Conservation (phyloP, 192 early-diverging fungal species). For the Dimargaris xerosporica region DNA sequence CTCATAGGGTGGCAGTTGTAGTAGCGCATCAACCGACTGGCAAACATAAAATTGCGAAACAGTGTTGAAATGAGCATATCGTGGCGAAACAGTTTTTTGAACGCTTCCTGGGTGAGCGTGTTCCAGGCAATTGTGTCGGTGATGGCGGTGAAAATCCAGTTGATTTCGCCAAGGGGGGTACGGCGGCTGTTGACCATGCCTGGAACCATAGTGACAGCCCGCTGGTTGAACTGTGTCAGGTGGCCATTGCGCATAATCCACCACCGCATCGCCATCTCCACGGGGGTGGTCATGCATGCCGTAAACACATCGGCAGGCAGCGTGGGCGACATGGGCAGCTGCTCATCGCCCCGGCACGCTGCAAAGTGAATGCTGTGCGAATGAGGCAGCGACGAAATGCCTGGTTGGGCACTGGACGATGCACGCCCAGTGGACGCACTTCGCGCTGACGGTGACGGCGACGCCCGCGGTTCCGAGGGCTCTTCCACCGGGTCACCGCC, state of each 20-base stretch:
- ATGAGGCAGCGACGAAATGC: conserved; percentile 22
- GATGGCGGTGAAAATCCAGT: conserved; percentile 98
- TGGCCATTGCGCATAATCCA: conserved; percentile 78
- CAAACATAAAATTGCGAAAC: conserved; percentile 91
- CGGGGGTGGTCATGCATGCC: conserved; percentile 87
- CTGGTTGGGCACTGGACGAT: conserved; percentile 20
- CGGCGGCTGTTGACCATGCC: conserved; percentile 79
- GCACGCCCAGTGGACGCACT: not conserved
- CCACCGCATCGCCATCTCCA: conserved; percentile 84
- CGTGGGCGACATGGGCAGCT: conserved; percentile 82
- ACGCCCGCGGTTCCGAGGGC: not conserved
- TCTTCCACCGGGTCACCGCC: not conserved
- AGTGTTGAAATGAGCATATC: conserved; percentile 88
- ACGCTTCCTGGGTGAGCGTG: conserved; percentile 72
- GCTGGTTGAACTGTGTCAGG: conserved; percentile 23
- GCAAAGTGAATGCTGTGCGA: conserved; percentile 87
- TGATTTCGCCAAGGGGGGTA: conserved; percentile 91
- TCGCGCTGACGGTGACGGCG: not conserved
- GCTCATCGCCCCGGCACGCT: conserved; percentile 69
- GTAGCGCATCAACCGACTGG: conserved; percentile 88
- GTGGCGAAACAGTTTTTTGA: conserved; percentile 81
- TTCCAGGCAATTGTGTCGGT: conserved; percentile 99
- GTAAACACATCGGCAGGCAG: conserved; percentile 96
- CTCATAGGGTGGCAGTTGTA: conserved; percentile 89
- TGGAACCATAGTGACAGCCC: conserved; percentile 77